Conservation (phyloP, 23 red algal species). For the Gracilaria gracilis region DNA sequence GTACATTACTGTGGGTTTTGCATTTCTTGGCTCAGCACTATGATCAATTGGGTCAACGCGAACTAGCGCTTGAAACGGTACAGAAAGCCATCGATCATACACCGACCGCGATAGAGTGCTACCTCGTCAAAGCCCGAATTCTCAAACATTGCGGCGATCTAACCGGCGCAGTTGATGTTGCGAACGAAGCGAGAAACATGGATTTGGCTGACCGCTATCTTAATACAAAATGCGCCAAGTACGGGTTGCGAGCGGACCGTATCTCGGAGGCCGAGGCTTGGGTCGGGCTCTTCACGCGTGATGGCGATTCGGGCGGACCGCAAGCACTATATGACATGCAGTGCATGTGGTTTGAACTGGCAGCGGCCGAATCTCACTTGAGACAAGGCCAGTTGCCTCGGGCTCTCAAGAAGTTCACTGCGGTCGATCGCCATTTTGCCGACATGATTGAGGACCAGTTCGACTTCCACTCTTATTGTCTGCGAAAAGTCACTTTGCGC, state of each 20-base stretch:
- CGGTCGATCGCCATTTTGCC: conserved; percentile 92
- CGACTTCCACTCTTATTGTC: conserved; percentile 92
- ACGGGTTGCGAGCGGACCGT: conserved; percentile 72
- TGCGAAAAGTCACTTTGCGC: conserved; percentile 87
- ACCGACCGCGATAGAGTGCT: conserved; percentile 76
- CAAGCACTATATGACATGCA: conserved; percentile 99
- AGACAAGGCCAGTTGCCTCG: conserved; percentile 62
- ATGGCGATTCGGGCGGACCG: conserved; percentile 77
- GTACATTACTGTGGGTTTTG: conserved; percentile 78
- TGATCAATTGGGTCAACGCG: conserved; percentile 56
- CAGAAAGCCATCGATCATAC: conserved; percentile 72
- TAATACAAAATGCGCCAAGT: conserved; percentile 85
- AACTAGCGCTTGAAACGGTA: conserved; percentile 65
- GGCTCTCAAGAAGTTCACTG: conserved; percentile 90
- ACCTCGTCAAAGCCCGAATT: conserved; percentile 78
- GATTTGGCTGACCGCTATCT: conserved; percentile 94
- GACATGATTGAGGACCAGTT: conserved; percentile 95
- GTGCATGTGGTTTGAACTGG: conserved; percentile 97
- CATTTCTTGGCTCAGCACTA: conserved; percentile 93
- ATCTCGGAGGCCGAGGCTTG: conserved; percentile 72
- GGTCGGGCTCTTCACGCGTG: conserved; percentile 90
- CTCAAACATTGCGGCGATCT: conserved; percentile 88
- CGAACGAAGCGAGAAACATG: conserved; percentile 79
- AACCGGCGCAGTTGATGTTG: conserved; percentile 66
- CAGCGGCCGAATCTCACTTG: conserved; percentile 73